Base-by-base conservation (phyloP, 345 rosid species). In the Euphorbia lathyris region DNA sequence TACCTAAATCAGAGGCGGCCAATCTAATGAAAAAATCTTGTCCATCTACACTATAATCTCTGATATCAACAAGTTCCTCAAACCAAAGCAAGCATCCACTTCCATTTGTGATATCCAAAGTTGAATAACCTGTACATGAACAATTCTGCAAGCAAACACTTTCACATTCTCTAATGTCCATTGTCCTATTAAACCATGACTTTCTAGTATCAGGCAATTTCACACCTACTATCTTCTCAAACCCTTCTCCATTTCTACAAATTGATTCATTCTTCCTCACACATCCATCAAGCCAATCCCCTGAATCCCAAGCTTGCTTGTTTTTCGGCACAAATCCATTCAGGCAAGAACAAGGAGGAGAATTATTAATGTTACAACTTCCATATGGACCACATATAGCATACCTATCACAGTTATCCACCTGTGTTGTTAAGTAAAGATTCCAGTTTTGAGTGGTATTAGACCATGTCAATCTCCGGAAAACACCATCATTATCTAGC, bases 401-500 rank as follows among this genome's bases (percentile, higher is more conserved):
- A 34, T 74, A 81, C 14, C 64, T 56, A 7, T 75, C 81, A 9
- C 84, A 77, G 13, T 56, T 47, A 53, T 81, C 79, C 67, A 51
- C 26, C 43, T 61, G 72, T 30, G 69, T 65, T 19, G 64, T 26
- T 20, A 50, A 53, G 32, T 58, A 50, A 12, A 50, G 43, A 20
- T 19, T 70, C 75, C 72, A 65, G 0, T 12, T 34, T 7, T 59
- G 25, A 26, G 66, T 20, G 43, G 26, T 53, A 1, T 17, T 52
- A 3, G 69, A 27, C 61, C 78, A 60, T 9, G 68, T 36, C 5
- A 65, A 10, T 0, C 74, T 59, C 56, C 62, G 48, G 42, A 78
- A 22, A 11, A 36, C 20, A 3, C 78, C 70, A 0, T 72, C 60
- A 11, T 72, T 23, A 42, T 48, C 36, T 59, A 80, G 0, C 53